Percentiles rank a stretch among this genome's conserved stretches.
Conservation (phyloP, 2,329 filamentous ascomycete genomes). For the Microsporum audouinii region DNA sequence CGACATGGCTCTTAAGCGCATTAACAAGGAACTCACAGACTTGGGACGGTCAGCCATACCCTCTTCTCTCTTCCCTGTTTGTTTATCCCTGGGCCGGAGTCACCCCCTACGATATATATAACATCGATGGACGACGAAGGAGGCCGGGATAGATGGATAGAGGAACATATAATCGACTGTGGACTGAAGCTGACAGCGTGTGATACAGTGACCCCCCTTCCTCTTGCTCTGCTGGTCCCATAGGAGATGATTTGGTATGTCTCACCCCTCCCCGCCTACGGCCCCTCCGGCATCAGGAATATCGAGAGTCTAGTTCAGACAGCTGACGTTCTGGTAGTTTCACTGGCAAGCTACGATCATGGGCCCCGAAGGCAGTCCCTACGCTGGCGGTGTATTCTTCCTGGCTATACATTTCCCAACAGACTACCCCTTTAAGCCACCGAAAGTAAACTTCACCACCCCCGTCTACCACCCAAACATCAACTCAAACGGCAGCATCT, state of each 20-base stretch:
- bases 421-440: conserved; percentile 99
- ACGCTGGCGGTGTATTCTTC: conserved; percentile 98
- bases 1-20: conserved; percentile 42
- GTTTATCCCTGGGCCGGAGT: neutral
- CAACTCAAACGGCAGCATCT: conserved; percentile 99
- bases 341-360: conserved; percentile 99
- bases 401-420: conserved; percentile 97
- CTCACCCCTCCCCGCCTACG: conserved; percentile 13
- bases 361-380: conserved; percentile 96
- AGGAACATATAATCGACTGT: neutral
- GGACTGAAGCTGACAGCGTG: neutral
- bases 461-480: conserved; percentile 99
- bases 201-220: conserved; percentile 79
- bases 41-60: conserved; percentile 37
- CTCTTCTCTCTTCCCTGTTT: neutral
- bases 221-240: conserved; percentile 93
- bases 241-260: conserved; percentile 94
- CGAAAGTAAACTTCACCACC: conserved; percentile 99
- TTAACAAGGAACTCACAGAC: conserved; percentile 45
- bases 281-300: neutral
- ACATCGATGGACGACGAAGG: neutral
- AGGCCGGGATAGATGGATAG: neutral
- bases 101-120: too few species aligned
- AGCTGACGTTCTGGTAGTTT: conserved; percentile 50
- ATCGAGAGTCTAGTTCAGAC: neutral